Conservation (phyloP, 768 basidiomycete species). For the Hypholoma sublateritium region DNA sequence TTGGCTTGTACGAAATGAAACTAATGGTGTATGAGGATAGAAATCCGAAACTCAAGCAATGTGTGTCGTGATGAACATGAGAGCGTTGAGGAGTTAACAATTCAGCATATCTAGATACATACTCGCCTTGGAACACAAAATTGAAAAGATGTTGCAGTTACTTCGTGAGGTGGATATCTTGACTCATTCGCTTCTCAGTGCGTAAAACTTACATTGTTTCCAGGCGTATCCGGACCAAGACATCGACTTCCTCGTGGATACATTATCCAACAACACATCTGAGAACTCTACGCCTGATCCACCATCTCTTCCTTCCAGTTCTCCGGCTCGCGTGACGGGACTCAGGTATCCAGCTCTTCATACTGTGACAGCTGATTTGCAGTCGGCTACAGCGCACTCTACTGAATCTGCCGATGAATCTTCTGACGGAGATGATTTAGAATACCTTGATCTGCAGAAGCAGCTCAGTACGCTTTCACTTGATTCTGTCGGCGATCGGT, state of each 20-base stretch:
- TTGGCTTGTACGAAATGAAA: not conserved
- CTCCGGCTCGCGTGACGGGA: not conserved
- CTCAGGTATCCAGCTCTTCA: not conserved
- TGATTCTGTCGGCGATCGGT: slow-evolving; percentile 30
- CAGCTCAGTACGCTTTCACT: slow-evolving; percentile 31
- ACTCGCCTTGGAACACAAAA: not conserved
- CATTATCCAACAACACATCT: not conserved
- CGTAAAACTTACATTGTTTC: not conserved
- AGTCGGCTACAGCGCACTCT: not conserved
- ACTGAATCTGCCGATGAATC: not conserved
- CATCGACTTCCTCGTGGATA: not conserved
- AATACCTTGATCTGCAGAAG: slow-evolving; percentile 31
- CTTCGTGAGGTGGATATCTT: not conserved
- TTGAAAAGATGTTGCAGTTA: not conserved
- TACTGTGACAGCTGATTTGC: not conserved
- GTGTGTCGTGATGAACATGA: not conserved
- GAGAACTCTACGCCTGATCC: slow-evolving; percentile 2
- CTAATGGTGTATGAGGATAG: not conserved
- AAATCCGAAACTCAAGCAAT: slow-evolving; percentile 12
- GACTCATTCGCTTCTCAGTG: not conserved
- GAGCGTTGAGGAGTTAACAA: no score
- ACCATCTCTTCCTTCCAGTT: not conserved
- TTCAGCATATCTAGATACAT: not conserved
- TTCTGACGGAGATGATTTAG: slow-evolving; percentile 29
- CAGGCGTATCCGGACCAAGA: slow-evolving; percentile 1